Base-by-base conservation (phyloP, 1,139 yeast species). In the Saccharomyces hybrid region DNA sequence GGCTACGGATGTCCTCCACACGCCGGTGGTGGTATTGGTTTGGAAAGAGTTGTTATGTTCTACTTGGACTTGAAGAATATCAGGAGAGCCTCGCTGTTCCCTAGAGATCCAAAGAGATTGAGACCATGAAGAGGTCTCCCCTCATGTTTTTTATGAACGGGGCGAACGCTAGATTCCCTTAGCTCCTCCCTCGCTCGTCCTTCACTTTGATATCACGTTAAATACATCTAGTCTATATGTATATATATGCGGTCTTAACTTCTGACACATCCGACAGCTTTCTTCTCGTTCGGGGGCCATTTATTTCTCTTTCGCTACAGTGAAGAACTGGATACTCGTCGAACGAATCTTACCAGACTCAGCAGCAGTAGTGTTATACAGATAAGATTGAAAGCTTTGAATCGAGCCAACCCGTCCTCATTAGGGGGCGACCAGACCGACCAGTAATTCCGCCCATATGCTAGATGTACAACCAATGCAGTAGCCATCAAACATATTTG, bases 1-100 rank as follows among this genome's bases (percentile, higher is more conserved):
- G 77, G 81, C 50, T 91, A 86, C 70, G 99, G 98, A 23, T 93
- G 97, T 79, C 85, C 97, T 61, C 99, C 99, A 51, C 99, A 93
- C 67, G 99, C 97, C 27, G 99, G 99, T 72, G 99, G 99, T 76
- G 99, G 99, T 75, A 93, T 93, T 71, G 99, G 99, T 66, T 78
- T 93, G 63, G 99, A 93, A 77, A 88, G 99, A 78, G 99, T 93
- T 47, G 90, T 93, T 61, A 93, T 93, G 98, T 93, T 93, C 81
- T 93, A 81, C 83, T 81, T 93, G 72, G 99, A 89, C 70, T 79
- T 93, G 77, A 91, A 90, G 78, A 95, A 93, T 76, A 93, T 93
- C 66, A 88, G 99, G 75, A 87, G 98, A 72, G 97, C 99, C 26
- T 86, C 96, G 11, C 77, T 93, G 70, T 93, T 93, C 93, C 99